These are phyloP conservation scores for Chytridium lagenaria DNA, from an alignment of 371 early-diverging fungal genomes.

Conservation along the genomic window DNA sequence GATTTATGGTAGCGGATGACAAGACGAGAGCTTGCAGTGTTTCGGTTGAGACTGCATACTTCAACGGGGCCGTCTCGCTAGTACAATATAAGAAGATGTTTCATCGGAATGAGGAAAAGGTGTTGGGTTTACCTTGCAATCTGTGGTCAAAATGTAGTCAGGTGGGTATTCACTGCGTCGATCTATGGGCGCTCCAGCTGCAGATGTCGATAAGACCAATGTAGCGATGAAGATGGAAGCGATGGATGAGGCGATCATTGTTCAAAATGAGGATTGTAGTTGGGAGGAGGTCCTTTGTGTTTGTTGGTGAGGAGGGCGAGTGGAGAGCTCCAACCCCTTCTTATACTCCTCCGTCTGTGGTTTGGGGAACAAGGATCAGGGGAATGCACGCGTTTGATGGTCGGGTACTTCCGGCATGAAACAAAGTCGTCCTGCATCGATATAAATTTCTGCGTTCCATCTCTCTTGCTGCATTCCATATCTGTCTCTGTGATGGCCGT, in stretches of 20 bases:
- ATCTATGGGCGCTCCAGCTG: too few species aligned
- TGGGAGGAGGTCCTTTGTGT: neutral
- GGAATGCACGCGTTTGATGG: too few species aligned
- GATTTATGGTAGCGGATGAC: too few species aligned
- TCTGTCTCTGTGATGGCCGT: too few species aligned
- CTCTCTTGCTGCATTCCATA: too few species aligned
- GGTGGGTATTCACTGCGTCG: conserved; percentile 17
- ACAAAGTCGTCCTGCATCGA: too few species aligned
- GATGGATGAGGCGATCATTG: neutral
- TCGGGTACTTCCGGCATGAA: too few species aligned
- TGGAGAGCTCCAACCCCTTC: too few species aligned
- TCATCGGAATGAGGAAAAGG: neutral
- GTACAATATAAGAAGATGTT: neutral
- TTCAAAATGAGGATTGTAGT: neutral
- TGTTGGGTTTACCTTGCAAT: neutral
- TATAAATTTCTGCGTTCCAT: too few species aligned
- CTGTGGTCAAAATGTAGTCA: conserved; percentile 15
- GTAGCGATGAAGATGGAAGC: neutral
- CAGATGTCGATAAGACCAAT: neutral
- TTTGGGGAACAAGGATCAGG: too few species aligned
- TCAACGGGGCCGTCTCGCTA: neutral
- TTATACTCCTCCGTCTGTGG: too few species aligned
- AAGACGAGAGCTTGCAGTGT: conserved; percentile 4
- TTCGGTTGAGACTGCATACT: conserved; percentile 17
- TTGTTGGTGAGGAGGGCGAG: neutral